Conservation (phyloP, 2,329 filamentous ascomycete genomes). For the Aphanoascus verrucosus region DNA sequence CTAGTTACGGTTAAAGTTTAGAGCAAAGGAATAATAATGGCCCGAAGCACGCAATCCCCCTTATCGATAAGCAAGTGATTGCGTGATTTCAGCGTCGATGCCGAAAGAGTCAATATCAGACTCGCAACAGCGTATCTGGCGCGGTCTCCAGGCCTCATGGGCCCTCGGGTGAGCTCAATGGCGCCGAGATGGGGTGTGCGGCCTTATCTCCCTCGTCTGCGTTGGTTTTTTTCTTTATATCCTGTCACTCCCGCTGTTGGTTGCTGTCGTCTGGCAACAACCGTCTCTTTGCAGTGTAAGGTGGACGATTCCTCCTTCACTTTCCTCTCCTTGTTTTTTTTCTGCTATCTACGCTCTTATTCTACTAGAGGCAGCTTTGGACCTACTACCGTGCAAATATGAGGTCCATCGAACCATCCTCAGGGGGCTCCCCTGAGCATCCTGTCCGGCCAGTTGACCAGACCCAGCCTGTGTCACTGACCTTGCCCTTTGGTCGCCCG, state of each 20-base stretch:
- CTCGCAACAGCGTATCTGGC: background rate
- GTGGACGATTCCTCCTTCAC: background rate
- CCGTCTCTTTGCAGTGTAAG: background rate
- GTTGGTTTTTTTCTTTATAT: constrained; percentile 1
- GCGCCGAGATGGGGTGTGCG: background rate
- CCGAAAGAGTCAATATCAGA: constrained; percentile 5
- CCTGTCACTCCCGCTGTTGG: constrained; percentile 1
- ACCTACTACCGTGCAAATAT: background rate
- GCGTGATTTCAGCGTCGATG: constrained; percentile 10
- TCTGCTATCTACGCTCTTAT: background rate
- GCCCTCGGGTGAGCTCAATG: background rate
- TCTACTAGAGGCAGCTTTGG: background rate
- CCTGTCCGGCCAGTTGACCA: background rate
- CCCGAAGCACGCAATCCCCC: constrained; percentile 9
- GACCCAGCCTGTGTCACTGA: constrained; percentile 2
- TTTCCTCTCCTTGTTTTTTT: background rate
- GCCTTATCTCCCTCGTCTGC: background rate
- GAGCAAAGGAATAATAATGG: background rate
- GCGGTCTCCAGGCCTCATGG: background rate
- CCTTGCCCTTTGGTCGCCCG: constrained; percentile 13
- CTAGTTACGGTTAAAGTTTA: background rate
- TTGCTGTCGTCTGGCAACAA: background rate
- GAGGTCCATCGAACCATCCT: constrained; percentile 14
- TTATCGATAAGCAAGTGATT: constrained; percentile 9
- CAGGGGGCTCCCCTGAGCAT: constrained; percentile 5